These are phyloP conservation scores for Naganishia liquefaciens DNA, from an alignment of 1,284 basidiomycete genomes.

Conservation along the genomic window DNA sequence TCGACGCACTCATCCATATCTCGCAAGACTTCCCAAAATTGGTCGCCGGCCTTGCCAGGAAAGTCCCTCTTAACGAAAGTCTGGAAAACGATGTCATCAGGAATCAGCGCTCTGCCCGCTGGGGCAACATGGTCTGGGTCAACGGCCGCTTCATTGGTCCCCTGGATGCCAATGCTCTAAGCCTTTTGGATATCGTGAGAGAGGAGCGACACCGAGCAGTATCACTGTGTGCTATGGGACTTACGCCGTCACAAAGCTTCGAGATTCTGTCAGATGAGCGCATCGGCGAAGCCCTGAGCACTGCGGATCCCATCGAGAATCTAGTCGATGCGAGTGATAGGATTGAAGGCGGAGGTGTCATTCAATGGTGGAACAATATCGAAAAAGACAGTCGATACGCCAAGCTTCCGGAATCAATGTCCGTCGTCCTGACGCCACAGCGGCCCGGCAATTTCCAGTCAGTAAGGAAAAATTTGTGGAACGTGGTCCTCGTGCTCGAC, in stretches of 20 bases:
- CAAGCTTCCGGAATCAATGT: slow-evolving; percentile 17
- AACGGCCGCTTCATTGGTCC: slow-evolving; percentile 70
- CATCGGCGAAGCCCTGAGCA: slow-evolving; percentile 60
- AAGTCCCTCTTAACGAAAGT: slow-evolving; percentile 56
- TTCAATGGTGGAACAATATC: slow-evolving; percentile 87
- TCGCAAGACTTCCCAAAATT: slow-evolving; percentile 87
- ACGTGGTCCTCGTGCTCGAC: slow-evolving; percentile 76
- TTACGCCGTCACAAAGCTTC: slow-evolving; percentile 66
- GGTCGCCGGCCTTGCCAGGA: slow-evolving; percentile 67
- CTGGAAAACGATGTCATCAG: slow-evolving; percentile 67
- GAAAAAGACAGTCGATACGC: slow-evolving; percentile 71
- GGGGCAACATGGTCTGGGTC: slow-evolving; percentile 65
- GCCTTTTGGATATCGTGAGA: slow-evolving; percentile 68
- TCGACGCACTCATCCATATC: slow-evolving; percentile 68
- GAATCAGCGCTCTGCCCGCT: slow-evolving; percentile 28
- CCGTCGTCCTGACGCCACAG: slow-evolving; percentile 62
- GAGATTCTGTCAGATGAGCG: slow-evolving; percentile 68
- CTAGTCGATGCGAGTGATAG: slow-evolving; percentile 85
- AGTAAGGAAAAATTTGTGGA: slow-evolving; percentile 73
- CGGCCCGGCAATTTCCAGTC: slow-evolving; percentile 76
- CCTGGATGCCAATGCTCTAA: slow-evolving; percentile 57
- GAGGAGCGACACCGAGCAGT: slow-evolving; percentile 70
- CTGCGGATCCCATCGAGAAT: slow-evolving; percentile 65
- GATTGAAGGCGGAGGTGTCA: slow-evolving; percentile 69
- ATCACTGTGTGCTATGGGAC: slow-evolving; percentile 64